Evolutionary conservation across 345 rosid genomes (phyloP), one percentile per base, ranked within the genome.

Genomic region (Citrus unshiu): DNA sequence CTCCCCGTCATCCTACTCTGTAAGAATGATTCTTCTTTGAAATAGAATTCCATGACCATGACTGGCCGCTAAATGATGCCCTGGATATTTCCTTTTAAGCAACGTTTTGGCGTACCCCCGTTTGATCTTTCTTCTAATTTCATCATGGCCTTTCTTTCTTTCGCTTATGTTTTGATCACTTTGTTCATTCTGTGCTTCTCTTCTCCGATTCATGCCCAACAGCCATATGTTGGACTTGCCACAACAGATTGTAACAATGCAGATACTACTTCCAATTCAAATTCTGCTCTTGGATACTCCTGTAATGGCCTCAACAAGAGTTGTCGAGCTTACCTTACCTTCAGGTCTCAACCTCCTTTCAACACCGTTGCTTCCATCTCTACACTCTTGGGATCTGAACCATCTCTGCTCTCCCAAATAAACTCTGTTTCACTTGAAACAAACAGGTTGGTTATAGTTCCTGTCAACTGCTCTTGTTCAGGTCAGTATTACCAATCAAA

Each of bases 391-490:
- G 79, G 84, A 27, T 79, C 91, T 0, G 75, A 88, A 78, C 75
- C 87, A n/a, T 86, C 93, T 72, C 85, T 82, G 79, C 39, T 93
- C 30, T 81, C 92, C 0, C 70, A 71, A n/a, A 81, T 90, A 21
- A 93, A 93, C 65, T 65, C 84, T 10, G 94, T 84, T 64, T 69
- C 94, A 0, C 84, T 94, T 39, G 84, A 74, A 43, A 80, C 87
- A 0, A 81, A 83, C 83, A 85, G 82, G 77, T 7, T 85, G 88
- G 87, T 88, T 51, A 83, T 94, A 30, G 86, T 91, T 80, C 98
- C 97, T 24, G 81, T 91, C 77, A 88, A 80, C n/a, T 93, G 95
- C 83, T 91, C 94, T 32, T 93, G 98, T 72, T 90, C 95, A 4
- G 88, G 88, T 54, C 74, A 80, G 10, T 73, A 83, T 68, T 89